Conservation (phyloP, 208 protist genomes). For the Wallacemonas sp. region DNA sequence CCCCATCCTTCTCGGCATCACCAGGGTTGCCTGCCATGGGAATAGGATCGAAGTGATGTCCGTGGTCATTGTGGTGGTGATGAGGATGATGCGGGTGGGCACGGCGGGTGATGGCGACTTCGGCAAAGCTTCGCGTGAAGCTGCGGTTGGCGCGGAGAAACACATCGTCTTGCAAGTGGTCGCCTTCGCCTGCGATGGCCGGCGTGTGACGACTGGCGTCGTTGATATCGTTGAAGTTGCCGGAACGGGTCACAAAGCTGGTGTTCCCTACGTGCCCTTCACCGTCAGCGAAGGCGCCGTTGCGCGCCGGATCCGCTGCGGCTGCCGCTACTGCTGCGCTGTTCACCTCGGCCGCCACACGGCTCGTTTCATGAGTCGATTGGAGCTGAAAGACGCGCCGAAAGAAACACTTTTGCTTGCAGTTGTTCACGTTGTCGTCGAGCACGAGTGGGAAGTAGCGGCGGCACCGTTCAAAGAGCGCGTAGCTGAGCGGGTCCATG, state of each 20-base stretch:
- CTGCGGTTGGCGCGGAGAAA: constrained; percentile 40
- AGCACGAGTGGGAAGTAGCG: constrained; percentile 43
- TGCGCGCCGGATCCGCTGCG: too few species aligned
- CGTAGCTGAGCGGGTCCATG: constrained; percentile 49
- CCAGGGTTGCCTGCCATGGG: background rate
- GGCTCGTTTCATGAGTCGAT: constrained; percentile 4
- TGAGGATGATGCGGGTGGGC: background rate
- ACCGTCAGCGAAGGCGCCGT: background rate
- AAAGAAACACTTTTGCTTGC: constrained; percentile 49
- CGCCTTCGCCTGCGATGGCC: constrained; percentile 14
- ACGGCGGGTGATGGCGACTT: background rate
- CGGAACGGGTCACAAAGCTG: background rate
- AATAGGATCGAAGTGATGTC: constrained; percentile 8
- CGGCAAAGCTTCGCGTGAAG: constrained; percentile 18
- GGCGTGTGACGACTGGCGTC: background rate
- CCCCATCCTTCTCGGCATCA: background rate
- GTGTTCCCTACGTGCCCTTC: background rate
- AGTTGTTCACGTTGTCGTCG: constrained; percentile 53
- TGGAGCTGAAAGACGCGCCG: constrained; percentile 29
- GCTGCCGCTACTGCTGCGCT: too few species aligned
- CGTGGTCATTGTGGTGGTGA: background rate
- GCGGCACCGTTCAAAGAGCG: constrained; percentile 45
- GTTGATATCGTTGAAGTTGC: background rate
- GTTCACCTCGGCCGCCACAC: background rate
- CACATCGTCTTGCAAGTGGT: constrained; percentile 38